Conservation (phyloP, 164 flowering plant species). For the Piper betle region DNA sequence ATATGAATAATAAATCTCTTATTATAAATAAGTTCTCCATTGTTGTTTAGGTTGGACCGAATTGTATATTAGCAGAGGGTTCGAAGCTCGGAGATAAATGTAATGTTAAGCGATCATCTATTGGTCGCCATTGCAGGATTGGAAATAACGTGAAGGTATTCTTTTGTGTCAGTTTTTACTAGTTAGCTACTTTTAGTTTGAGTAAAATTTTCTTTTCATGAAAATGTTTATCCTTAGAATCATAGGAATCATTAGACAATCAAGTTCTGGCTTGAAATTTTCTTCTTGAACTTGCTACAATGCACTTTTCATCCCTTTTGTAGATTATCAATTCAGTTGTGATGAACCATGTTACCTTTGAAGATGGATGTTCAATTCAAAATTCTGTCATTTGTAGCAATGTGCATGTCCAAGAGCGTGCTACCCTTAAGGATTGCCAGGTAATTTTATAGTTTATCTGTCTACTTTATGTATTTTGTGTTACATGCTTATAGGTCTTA, state of each 20-base stretch:
- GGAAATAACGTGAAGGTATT: conserved; percentile 94
- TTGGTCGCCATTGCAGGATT: conserved; percentile 95
- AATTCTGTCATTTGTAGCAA: conserved; percentile 87
- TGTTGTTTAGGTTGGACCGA: conserved; percentile 76
- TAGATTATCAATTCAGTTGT: conserved; percentile 87
- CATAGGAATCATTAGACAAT: not conserved
- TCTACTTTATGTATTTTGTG: too few relatives aligned
- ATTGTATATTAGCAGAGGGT: conserved; percentile 95
- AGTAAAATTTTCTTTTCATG: not conserved
- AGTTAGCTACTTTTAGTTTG: not conserved
- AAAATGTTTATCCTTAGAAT: not conserved
- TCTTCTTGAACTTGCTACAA: not conserved
- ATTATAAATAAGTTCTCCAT: not conserved
- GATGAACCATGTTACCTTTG: conserved; percentile 82
- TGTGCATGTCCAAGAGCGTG: conserved; percentile 87
- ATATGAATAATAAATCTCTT: too few relatives aligned
- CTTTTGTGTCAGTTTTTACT: not conserved
- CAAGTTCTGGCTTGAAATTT: not conserved
- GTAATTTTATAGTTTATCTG: conserved; percentile 17
- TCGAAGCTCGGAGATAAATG: conserved; percentile 96
- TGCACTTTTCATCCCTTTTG: not conserved
- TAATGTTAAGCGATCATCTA: conserved; percentile 85
- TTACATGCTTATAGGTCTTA: too few relatives aligned
- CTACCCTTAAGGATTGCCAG: conserved; percentile 67
- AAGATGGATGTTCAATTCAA: conserved; percentile 86